Base-by-base conservation (phyloP, 768 basidiomycete genomes). In the Termitomyces sp. region DNA sequence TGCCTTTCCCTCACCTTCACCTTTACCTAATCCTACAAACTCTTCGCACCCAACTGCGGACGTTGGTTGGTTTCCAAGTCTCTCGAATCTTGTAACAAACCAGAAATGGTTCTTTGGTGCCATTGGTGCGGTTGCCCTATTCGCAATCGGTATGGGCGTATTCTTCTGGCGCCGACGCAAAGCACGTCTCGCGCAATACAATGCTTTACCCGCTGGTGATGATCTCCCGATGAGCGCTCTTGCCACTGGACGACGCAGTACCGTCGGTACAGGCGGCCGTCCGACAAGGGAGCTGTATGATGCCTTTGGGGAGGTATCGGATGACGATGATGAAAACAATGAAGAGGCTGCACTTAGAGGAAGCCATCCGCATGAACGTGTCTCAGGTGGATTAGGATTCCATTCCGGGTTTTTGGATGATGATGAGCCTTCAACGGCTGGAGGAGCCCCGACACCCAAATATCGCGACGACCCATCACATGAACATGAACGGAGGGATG, bases 21-120 rank as follows among this genome's bases (percentile, higher is more conserved):
- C 68, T 4, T 66, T 65, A 32, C 68, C 73, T 1, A 63, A 73
- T 6, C 70, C 77, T 4, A 67, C 72, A 6, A 63, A 70, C 1
- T 72, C 72, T 12, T 63, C 81, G 1, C 78, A 79, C 1, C 81
- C 84, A 8, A 87, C 89, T 2, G 81, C 86, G 3, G 60, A 93
- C 67, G 84, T 90, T 69, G 92, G 91, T 60, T 94, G 91, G 88
- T 94, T 93, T 77, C 80, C 90, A 1, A 86, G 86, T 65, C 84
- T 96, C 77, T 82, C 84, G 2, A 84, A 82, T 60, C 83, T 96
- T 31, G 77, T 91, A 53, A 83, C 85, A 10, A 87, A 80, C 66
- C 88, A 91, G 63, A 91, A 86, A 63, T 98, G 96, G 96, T 85
- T 97, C 74, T 94, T 95, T 62, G 88, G 86, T 60, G 92, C 94